phyloP scores from a whole-genome alignment of 768 basidiomycete genomes.

The Boletus patriciae region DNA sequence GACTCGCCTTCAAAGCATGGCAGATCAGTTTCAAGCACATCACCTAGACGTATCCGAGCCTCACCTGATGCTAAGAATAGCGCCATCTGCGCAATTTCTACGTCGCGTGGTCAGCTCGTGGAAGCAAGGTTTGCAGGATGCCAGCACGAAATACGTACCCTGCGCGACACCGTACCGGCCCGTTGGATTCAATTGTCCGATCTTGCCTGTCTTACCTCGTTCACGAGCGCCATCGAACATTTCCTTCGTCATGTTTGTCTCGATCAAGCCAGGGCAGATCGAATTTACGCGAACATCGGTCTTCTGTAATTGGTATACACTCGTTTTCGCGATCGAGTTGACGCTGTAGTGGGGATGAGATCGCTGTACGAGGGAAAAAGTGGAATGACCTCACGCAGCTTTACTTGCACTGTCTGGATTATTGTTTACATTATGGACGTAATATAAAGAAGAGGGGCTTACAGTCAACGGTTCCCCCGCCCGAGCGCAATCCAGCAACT shows the following conservation, averaged over 20 bases:
- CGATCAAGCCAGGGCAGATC: constrained; percentile 89
- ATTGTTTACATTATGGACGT: constrained; percentile 13
- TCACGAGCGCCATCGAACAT: constrained; percentile 77
- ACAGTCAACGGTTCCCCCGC: constrained; percentile 83
- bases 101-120: constrained; percentile 12
- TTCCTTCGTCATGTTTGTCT: constrained; percentile 86
- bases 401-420: constrained; percentile 84
- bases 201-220: constrained; percentile 69
- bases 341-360: constrained; percentile 51
- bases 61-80: constrained; percentile 87
- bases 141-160: constrained; percentile 44
- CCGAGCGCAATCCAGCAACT: constrained; percentile 84
- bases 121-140: constrained; percentile 13
- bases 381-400: constrained; percentile 65
- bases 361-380: not conserved
- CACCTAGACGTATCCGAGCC: constrained; percentile 15
- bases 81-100: constrained; percentile 85
- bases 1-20: constrained; percentile 61
- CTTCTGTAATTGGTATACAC: constrained; percentile 74
- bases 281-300: constrained; percentile 86
- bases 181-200: constrained; percentile 80
- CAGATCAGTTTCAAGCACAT: constrained; percentile 7
- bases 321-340: constrained; percentile 83
- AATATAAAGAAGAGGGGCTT: constrained; percentile 28
- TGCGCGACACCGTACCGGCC: constrained; percentile 80